Evolutionary conservation across 139 green algal genomes (phyloP).

Genomic region (Auxenochlorella pyrenoidosa): DNA sequence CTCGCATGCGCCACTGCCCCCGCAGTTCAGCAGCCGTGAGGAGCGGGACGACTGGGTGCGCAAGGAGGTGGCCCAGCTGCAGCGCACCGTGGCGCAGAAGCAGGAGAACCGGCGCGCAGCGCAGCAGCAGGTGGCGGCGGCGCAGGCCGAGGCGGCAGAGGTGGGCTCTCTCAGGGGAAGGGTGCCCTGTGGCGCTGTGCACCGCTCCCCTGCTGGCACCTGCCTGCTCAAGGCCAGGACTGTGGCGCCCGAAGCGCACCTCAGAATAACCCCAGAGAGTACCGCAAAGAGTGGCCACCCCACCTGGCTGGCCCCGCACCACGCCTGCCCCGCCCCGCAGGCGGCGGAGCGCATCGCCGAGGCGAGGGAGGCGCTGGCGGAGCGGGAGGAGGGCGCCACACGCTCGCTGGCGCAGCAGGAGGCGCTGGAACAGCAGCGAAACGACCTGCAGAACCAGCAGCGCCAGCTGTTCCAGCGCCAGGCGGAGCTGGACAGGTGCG

Average conservation of each 20-base stretch:
- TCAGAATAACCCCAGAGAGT: too few species aligned
- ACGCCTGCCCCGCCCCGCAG: background rate
- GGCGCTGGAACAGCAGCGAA: conserved; percentile 24
- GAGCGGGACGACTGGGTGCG: conserved; percentile 82
- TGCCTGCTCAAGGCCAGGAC: too few species aligned
- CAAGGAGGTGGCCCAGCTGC: conserved; percentile 65
- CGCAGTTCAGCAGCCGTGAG: conserved; percentile 66
- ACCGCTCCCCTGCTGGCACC: too few species aligned
- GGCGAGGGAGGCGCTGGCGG: conserved; percentile 27
- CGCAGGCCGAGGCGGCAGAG: conserved; percentile 13
- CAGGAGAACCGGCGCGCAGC: conserved; percentile 35
- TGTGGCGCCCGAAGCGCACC: too few species aligned
- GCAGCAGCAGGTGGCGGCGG: conserved; percentile 30
- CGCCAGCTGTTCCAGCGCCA: conserved; percentile 65
- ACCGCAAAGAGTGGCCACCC: too few species aligned
- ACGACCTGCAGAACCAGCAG: conserved; percentile 54
- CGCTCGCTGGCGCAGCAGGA: background rate
- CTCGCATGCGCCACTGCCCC: too few species aligned
- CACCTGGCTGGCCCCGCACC: too few species aligned
- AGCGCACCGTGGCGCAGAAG: conserved; percentile 16
- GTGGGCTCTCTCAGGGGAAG: background rate
- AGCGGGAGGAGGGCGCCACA: conserved; percentile 41
- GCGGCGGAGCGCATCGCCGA: conserved; percentile 26
- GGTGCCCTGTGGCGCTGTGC: too few species aligned
- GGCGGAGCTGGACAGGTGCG: conserved; percentile 48